phyloP scores from a whole-genome alignment of 176 grass and related monocot species.

The Hyparrhenia diplandra region DNA sequence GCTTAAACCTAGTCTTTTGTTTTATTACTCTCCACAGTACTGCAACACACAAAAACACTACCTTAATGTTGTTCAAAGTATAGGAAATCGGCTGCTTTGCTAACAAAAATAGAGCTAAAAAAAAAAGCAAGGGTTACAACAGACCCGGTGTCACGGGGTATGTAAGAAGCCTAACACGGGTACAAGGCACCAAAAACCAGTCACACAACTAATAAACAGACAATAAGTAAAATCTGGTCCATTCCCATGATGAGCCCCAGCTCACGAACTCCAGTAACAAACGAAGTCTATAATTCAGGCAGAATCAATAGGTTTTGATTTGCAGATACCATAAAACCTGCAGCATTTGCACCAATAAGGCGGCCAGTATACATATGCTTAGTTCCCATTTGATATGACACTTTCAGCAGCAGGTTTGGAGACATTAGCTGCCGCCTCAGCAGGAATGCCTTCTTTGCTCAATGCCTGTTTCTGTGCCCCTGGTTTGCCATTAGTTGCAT shows the following conservation, averaged over 20 bases:
- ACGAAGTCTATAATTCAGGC: constrained; percentile 3
- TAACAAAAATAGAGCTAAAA: constrained; percentile 21
- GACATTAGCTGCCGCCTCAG: constrained; percentile 1
- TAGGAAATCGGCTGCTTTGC: constrained; percentile 19
- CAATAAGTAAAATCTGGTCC: constrained; percentile 2
- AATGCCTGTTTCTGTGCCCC: constrained; percentile 40
- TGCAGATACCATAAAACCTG: constrained; percentile 20
- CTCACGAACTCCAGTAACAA: constrained; percentile 11
- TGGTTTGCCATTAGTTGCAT: constrained; percentile 23
- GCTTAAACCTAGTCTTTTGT: constrained; percentile 19
- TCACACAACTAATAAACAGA: constrained; percentile 18
- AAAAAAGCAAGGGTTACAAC: constrained; percentile 8
- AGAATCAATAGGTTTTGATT: background rate
- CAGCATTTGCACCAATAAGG: background rate
- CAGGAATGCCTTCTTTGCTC: constrained; percentile 45
- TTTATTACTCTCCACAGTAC: constrained; percentile 38
- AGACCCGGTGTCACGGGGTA: constrained; percentile 17
- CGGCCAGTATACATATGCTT: constrained; percentile 29
- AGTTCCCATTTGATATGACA: constrained; percentile 36
- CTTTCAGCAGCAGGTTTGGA: constrained; percentile 43
- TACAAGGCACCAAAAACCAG: constrained; percentile 14
- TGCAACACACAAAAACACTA: background rate
- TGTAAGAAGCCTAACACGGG: constrained; percentile 16
- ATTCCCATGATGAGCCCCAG: background rate
- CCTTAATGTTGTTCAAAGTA: constrained; percentile 26